A percentile compares a stretch with the other conserved stretches of the same genome.
These are phyloP conservation scores for Periconia sp. DNA, from an alignment of 2,329 filamentous ascomycete genomes.

Conservation along the genomic window DNA sequence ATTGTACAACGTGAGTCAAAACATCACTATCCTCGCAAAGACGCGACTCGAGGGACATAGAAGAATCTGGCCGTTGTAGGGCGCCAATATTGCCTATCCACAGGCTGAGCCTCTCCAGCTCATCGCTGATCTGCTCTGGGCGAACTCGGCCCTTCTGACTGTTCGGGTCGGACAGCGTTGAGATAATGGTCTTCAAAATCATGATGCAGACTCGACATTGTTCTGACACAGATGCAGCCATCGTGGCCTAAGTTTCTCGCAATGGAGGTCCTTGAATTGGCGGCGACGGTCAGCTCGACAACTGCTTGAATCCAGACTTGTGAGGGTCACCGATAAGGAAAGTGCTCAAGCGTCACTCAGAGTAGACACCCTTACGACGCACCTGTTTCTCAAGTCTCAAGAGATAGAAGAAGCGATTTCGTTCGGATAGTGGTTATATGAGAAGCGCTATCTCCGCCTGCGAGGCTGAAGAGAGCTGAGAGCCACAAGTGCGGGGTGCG, in stretches of 20 bases:
- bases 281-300: too few relatives aligned
- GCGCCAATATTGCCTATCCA: slow-evolving; percentile 27
- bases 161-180: slow-evolving; percentile 6
- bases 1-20: slow-evolving; percentile 9
- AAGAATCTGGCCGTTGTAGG: slow-evolving; percentile 11
- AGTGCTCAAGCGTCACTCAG: too few relatives aligned
- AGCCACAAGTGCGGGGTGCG: neutral
- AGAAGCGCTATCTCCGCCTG: too few relatives aligned
- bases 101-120: slow-evolving; percentile 21
- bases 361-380: too few relatives aligned
- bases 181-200: slow-evolving; percentile 8
- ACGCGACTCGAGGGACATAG: slow-evolving; percentile 22
- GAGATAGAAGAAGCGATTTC: too few relatives aligned
- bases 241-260: too few relatives aligned
- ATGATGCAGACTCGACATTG: slow-evolving; percentile 12
- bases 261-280: too few relatives aligned
- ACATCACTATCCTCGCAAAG: slow-evolving; percentile 21
- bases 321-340: too few relatives aligned
- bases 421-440: too few relatives aligned
- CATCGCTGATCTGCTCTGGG: slow-evolving; percentile 10
- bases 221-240: slow-evolving; percentile 11
- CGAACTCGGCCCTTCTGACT: neutral
- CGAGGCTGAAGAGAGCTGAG: neutral
- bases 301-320: too few relatives aligned
- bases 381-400: too few relatives aligned